Evolutionary conservation across 1,139 yeast species (phyloP).

Genomic region (Taiozyma sp.): DNA sequence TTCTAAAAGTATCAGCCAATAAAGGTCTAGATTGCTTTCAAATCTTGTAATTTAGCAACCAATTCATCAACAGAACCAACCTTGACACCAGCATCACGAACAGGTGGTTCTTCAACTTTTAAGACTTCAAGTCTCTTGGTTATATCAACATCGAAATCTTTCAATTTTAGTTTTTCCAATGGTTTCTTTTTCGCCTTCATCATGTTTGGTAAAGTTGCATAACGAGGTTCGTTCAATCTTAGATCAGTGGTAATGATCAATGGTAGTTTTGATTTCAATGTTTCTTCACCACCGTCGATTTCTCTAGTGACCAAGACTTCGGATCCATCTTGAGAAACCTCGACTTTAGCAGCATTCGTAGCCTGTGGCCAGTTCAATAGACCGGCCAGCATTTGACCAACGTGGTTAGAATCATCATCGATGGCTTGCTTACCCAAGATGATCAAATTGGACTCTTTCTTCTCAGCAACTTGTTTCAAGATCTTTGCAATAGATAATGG

Average conservation of each 20-base stretch:
- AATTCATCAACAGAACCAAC: slow-evolving; percentile 82
- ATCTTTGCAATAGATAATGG: slow-evolving; percentile 92
- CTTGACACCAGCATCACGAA: slow-evolving; percentile 75
- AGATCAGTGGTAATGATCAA: slow-evolving; percentile 87
- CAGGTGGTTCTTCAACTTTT: slow-evolving; percentile 81
- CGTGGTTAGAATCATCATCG: slow-evolving; percentile 91
- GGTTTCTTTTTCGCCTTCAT: slow-evolving; percentile 99
- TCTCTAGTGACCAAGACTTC: slow-evolving; percentile 81
- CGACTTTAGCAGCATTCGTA: slow-evolving; percentile 90
- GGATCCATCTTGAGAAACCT: slow-evolving; percentile 33
- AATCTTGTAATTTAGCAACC: slow-evolving; percentile 70
- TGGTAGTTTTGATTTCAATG: slow-evolving; percentile 75
- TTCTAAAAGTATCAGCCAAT: background rate
- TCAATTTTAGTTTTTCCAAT: slow-evolving; percentile 60
- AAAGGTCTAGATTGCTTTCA: slow-evolving; percentile 6
- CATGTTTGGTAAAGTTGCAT: slow-evolving; percentile 88
- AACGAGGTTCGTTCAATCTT: slow-evolving; percentile 91
- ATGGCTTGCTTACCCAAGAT: slow-evolving; percentile 95
- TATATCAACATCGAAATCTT: slow-evolving; percentile 64
- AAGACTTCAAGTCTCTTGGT: slow-evolving; percentile 62
- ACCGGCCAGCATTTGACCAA: slow-evolving; percentile 98
- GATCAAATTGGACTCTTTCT: slow-evolving; percentile 69
- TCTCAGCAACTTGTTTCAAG: slow-evolving; percentile 67
- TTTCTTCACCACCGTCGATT: slow-evolving; percentile 92
- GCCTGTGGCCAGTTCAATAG: slow-evolving; percentile 97